phyloP scores from a whole-genome alignment of 169 alveolate species.

The Amoebophrya sp. region DNA sequence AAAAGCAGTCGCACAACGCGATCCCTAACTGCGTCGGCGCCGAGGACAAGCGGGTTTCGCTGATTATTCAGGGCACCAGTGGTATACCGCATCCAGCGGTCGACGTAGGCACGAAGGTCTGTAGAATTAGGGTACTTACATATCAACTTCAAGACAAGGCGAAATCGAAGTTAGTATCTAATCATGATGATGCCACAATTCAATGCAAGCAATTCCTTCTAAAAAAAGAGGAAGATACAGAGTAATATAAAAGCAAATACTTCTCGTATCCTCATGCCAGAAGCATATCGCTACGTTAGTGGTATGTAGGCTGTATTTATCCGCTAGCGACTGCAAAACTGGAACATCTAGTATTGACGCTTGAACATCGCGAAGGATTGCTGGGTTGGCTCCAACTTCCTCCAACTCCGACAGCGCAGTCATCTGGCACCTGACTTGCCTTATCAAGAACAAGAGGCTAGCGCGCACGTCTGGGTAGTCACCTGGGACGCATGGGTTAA shows the following conservation, averaged over 20 bases:
- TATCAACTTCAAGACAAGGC: neutral
- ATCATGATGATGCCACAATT: neutral
- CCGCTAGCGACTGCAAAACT: neutral
- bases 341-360: neutral
- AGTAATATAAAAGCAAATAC: neutral
- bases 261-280: slow-evolving; percentile 1
- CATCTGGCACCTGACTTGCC: neutral
- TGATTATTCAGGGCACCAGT: neutral
- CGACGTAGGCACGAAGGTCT: neutral
- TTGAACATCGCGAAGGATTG: neutral
- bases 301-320: neutral
- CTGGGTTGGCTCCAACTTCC: neutral
- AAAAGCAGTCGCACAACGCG: neutral
- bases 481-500: too few species aligned
- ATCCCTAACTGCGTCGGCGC: neutral
- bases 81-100: neutral
- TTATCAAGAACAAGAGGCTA: neutral
- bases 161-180: neutral
- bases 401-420: neutral
- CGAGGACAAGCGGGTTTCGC: neutral
- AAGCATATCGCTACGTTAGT: neutral
- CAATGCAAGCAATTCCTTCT: neutral
- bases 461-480: neutral
- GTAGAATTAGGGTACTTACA: neutral
- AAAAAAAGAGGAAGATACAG: neutral